Conservation (phyloP, 139 green algal genomes). For the Pseudopediastrum boryanum region DNA sequence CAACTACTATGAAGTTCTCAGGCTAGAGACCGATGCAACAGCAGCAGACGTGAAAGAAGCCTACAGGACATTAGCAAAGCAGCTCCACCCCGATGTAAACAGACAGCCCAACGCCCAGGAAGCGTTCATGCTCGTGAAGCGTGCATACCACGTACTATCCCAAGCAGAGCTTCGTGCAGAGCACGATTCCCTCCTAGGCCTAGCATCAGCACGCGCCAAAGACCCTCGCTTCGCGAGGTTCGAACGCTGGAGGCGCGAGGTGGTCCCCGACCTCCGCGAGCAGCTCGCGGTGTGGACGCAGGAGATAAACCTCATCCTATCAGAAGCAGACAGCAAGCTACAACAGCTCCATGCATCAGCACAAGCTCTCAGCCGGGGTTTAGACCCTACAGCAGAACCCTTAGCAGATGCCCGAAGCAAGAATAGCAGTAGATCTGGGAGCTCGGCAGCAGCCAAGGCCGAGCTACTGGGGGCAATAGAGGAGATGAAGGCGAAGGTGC, state of each 20-base stretch:
- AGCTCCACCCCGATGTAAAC: constrained; percentile 12
- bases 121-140: constrained; percentile 31
- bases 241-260: constrained; percentile 40
- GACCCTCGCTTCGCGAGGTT: constrained; percentile 44
- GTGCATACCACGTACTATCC: constrained; percentile 21
- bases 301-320: not conserved
- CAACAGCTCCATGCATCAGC: too few species aligned
- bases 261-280: constrained; percentile 35
- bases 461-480: not conserved
- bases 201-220: constrained; percentile 3
- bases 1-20: constrained; percentile 12
- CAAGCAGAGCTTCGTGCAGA: constrained; percentile 20
- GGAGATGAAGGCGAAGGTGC: constrained; percentile 24
- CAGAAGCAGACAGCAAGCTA: constrained; percentile 3
- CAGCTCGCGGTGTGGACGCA: constrained; percentile 28
- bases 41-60: not conserved
- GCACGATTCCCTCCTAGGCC: constrained; percentile 26
- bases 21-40: not conserved
- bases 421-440: not conserved
- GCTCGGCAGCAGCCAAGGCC: constrained; percentile 14
- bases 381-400: constrained; percentile 10
- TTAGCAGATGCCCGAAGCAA: constrained; percentile 18
- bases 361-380: not conserved
- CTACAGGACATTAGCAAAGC: not conserved
- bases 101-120: constrained; percentile 8